These are phyloP conservation scores for Silene conica DNA, from an alignment of 148 eudicot species.

Conservation along the genomic window DNA sequence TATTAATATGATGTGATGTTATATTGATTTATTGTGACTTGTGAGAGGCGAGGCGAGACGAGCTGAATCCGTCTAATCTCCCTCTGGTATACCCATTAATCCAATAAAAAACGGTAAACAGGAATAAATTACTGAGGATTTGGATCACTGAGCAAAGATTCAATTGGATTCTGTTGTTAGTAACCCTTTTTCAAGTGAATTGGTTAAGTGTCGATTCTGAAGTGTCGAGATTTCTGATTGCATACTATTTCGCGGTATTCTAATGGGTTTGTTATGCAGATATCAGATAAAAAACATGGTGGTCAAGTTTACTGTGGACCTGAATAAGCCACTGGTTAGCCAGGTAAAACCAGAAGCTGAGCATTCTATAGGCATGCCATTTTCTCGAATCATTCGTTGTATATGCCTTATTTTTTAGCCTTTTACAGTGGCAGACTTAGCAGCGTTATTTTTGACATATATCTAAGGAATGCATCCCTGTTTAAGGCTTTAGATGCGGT, in stretches of 20 bases:
- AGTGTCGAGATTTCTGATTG: not conserved
- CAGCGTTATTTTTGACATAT: not conserved
- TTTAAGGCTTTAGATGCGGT: not conserved
- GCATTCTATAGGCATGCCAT: not conserved
- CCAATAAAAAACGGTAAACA: no score
- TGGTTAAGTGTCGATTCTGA: not conserved
- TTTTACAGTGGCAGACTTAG: not conserved
- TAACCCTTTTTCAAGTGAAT: no score
- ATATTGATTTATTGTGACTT: no score
- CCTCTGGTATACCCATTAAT: no score
- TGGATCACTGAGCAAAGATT: not conserved
- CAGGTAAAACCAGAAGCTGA: not conserved
- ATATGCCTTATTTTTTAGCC: no score
- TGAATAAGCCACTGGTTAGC: constrained; percentile 13
- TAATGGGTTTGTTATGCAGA: not conserved
- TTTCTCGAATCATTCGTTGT: not conserved
- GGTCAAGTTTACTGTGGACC: constrained; percentile 14
- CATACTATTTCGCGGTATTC: not conserved
- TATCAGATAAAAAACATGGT: constrained; percentile 12
- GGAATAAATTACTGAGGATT: not conserved
- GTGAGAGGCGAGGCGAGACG: no score
- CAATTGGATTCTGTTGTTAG: no score
- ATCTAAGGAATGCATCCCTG: not conserved
- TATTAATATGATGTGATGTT: no score
- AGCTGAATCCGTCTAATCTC: no score